These are phyloP conservation scores for Heterobasidion occidentale DNA, from an alignment of 1,284 basidiomycete genomes.

Conservation along the genomic window DNA sequence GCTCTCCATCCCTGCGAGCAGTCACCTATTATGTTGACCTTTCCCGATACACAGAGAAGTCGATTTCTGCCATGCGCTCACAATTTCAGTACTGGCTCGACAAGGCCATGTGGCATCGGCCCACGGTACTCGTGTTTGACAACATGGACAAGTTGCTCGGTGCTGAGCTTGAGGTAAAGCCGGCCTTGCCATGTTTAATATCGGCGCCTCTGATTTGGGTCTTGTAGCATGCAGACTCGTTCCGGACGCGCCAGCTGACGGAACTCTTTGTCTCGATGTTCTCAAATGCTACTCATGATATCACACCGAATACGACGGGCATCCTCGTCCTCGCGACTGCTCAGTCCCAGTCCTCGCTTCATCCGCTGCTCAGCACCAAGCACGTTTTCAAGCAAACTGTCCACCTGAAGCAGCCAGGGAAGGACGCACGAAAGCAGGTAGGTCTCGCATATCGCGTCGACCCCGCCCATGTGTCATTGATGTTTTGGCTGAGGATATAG, in stretches of 20 bases:
- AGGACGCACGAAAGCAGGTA: constrained; percentile 75
- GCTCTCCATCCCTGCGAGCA: neutral
- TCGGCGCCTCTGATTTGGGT: neutral
- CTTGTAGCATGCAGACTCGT: constrained; percentile 71
- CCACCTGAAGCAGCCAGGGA: constrained; percentile 72
- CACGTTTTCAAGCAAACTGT: constrained; percentile 83
- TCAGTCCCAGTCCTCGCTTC: constrained; percentile 63
- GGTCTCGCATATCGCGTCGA: neutral
- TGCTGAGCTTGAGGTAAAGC: constrained; percentile 75
- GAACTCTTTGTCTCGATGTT: constrained; percentile 71
- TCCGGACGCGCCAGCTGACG: constrained; percentile 67
- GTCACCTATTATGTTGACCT: constrained; percentile 62
- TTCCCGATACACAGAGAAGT: constrained; percentile 52
- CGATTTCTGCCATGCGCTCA: constrained; percentile 53
- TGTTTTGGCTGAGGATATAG: constrained; percentile 28
- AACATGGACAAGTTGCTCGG: constrained; percentile 84
- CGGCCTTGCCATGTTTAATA: neutral
- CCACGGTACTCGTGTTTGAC: constrained; percentile 86
- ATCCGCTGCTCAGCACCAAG: constrained; percentile 64
- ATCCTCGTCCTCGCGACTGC: constrained; percentile 79
- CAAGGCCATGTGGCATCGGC: constrained; percentile 72
- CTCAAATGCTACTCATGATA: constrained; percentile 39
- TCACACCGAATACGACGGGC: constrained; percentile 50
- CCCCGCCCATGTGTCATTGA: neutral
- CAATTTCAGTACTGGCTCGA: constrained; percentile 73